Evolutionary conservation across 202 grass and related monocot genomes (phyloP).

Genomic region (Eragrostis tef): DNA sequence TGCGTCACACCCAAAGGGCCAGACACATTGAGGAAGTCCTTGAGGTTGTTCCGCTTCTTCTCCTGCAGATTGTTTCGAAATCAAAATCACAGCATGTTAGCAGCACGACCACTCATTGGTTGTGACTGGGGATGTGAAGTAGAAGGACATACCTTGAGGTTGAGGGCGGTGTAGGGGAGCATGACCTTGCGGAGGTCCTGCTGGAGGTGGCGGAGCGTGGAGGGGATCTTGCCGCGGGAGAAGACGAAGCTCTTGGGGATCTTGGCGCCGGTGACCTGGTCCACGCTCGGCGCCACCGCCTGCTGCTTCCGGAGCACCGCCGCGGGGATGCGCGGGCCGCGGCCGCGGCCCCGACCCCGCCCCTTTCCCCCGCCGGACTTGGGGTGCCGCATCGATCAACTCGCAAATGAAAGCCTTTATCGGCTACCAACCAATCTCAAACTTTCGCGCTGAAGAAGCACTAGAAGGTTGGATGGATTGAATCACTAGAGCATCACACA

Average conservation of each 20-base stretch:
- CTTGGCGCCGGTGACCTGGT: slow-evolving; percentile 77
- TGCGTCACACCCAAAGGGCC: slow-evolving; percentile 84
- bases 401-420: neutral
- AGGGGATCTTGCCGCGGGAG: slow-evolving; percentile 73
- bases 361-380: slow-evolving; percentile 5
- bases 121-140: neutral
- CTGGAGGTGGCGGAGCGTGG: slow-evolving; percentile 70
- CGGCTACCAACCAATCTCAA: neutral
- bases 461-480: too few relatives aligned
- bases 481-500: too few relatives aligned
- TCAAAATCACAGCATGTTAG: neutral
- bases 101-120: neutral
- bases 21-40: slow-evolving; percentile 84
- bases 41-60: slow-evolving; percentile 88
- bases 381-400: slow-evolving; percentile 11
- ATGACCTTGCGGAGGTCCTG: slow-evolving; percentile 76
- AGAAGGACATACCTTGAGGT: slow-evolving; percentile 52
- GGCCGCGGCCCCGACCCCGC: slow-evolving; percentile 1
- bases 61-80: slow-evolving; percentile 56
- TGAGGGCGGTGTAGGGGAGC: slow-evolving; percentile 80
- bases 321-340: slow-evolving; percentile 5
- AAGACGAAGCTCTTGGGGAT: slow-evolving; percentile 94
- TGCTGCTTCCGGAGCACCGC: slow-evolving; percentile 48
- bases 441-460: neutral
- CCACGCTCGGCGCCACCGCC: slow-evolving; percentile 52